Percentiles rank a stretch among this genome's conserved stretches.
These are phyloP conservation scores for Aurantiochytrium sp. DNA, from an alignment of 108 stramenopile species.

Conservation along the genomic window DNA sequence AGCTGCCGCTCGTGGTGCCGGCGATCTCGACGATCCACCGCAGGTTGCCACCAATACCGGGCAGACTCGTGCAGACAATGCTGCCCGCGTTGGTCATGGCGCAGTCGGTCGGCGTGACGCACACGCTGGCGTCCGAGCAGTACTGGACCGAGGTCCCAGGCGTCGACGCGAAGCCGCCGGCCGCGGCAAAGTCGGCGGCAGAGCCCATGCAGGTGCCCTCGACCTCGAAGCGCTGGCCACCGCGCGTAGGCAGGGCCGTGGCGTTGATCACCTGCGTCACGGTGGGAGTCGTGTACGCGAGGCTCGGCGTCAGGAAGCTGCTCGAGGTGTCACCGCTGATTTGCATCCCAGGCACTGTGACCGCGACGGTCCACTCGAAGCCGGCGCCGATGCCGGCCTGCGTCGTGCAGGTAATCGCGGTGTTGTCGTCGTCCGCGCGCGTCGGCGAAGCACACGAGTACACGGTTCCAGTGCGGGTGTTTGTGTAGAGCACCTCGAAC, in stretches of 20 bases:
- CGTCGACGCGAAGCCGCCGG: not conserved
- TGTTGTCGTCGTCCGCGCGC: not conserved
- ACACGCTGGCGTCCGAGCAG: not conserved
- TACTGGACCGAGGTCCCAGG: not conserved
- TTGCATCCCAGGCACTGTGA: not conserved
- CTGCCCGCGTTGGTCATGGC: not conserved
- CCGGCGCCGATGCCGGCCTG: not conserved
- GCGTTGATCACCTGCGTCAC: not conserved
- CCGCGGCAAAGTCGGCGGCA: not conserved
- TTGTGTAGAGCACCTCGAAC: not conserved
- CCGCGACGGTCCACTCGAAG: not conserved
- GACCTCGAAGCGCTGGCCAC: not conserved
- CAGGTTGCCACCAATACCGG: not conserved
- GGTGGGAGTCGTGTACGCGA: not conserved
- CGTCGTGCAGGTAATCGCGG: not conserved
- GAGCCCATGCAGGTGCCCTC: not conserved
- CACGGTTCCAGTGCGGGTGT: not conserved
- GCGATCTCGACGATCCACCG: not conserved
- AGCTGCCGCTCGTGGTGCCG: not conserved
- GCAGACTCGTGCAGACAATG: conserved; percentile 1
- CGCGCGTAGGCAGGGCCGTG: not conserved
- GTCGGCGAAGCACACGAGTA: not conserved
- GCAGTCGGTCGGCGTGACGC: not conserved
- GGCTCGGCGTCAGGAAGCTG: not conserved
- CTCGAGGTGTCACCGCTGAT: not conserved